A percentile compares a stretch with the other conserved stretches of the same genome.
Evolutionary conservation across 257 asterid genomes (phyloP).

Genomic region (Nicotiana knightiana): DNA sequence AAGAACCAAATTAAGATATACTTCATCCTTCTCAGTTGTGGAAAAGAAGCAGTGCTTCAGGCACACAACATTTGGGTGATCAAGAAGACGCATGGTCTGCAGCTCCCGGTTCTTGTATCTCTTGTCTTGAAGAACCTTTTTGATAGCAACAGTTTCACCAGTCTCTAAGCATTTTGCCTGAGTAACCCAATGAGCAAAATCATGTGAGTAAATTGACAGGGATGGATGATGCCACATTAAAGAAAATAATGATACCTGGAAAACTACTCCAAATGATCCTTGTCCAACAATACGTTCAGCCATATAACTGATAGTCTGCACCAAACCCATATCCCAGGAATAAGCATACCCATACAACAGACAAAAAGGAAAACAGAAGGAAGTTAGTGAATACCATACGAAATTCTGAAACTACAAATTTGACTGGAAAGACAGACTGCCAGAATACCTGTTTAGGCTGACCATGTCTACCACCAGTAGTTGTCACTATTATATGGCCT

Average conservation of each 20-base stretch:
- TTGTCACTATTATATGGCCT: conserved; percentile 90
- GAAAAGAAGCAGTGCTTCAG: conserved; percentile 96
- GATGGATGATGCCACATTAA: not conserved
- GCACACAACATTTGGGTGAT: conserved; percentile 90
- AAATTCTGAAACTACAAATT: not conserved
- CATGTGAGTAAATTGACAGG: not conserved
- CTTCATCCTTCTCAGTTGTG: conserved; percentile 89
- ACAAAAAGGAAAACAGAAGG: not conserved
- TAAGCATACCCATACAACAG: too few species aligned
- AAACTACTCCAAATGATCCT: conserved; percentile 91
- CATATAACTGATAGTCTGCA: conserved; percentile 86
- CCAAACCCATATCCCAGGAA: not conserved
- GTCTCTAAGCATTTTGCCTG: conserved; percentile 97
- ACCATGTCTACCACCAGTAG: conserved; percentile 83
- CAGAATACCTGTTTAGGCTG: conserved; percentile 81
- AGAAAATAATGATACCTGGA: conserved; percentile 49
- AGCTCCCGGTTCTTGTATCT: conserved; percentile 91
- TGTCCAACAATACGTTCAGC: conserved; percentile 91
- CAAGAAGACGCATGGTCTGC: conserved; percentile 94
- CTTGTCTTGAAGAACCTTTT: conserved; percentile 94
- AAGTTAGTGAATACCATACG: not conserved
- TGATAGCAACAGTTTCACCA: conserved; percentile 90
- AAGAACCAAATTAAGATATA: conserved; percentile 86
- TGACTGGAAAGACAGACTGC: not conserved
- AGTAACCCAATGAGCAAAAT: conserved; percentile 21